Percentiles rank a stretch among this genome's conserved stretches.
phyloP scores from a whole-genome alignment of 1,284 basidiomycete genomes.

The Puccinia novopanici region DNA sequence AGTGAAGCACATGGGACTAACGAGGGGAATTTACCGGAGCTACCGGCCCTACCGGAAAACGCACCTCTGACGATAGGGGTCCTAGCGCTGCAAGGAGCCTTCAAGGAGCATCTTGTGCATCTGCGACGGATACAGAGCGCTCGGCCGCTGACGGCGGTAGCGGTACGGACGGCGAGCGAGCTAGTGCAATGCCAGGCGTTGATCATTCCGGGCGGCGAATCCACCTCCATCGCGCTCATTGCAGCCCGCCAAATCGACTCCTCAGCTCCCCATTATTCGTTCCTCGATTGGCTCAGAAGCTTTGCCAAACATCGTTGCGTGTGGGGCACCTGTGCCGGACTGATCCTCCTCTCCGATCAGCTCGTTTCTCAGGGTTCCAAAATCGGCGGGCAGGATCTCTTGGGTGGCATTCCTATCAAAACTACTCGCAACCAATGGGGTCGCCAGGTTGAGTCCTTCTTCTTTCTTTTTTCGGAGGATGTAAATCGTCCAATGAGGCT shows the following conservation, averaged over 20 bases:
- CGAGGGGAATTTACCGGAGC: constrained; percentile 14
- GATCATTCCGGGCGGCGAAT: constrained; percentile 87
- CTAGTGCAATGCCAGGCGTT: constrained; percentile 76
- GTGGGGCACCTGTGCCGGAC: constrained; percentile 97
- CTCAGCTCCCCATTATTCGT: constrained; percentile 62
- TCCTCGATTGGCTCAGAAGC: constrained; percentile 75
- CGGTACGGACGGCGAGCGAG: constrained; percentile 76
- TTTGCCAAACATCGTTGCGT: constrained; percentile 73
- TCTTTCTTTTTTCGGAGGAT: too few species aligned
- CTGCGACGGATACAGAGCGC: constrained; percentile 65
- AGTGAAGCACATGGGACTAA: neutral
- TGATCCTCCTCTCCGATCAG: constrained; percentile 78
- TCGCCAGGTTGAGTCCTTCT: constrained; percentile 24
- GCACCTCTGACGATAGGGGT: constrained; percentile 55
- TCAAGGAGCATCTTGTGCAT: constrained; percentile 78
- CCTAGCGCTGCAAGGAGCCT: constrained; percentile 87
- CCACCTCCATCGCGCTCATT: constrained; percentile 87
- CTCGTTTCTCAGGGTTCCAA: constrained; percentile 71
- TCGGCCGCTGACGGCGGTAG: constrained; percentile 60
- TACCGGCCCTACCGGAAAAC: neutral
- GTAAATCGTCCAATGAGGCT: neutral
- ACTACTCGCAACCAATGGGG: constrained; percentile 81
- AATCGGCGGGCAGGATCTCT: constrained; percentile 81
- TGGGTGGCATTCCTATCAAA: constrained; percentile 77
- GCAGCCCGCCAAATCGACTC: constrained; percentile 67